Base-by-base conservation (phyloP, 2,329 filamentous ascomycete species). In the Trichoderma guizhouense region DNA sequence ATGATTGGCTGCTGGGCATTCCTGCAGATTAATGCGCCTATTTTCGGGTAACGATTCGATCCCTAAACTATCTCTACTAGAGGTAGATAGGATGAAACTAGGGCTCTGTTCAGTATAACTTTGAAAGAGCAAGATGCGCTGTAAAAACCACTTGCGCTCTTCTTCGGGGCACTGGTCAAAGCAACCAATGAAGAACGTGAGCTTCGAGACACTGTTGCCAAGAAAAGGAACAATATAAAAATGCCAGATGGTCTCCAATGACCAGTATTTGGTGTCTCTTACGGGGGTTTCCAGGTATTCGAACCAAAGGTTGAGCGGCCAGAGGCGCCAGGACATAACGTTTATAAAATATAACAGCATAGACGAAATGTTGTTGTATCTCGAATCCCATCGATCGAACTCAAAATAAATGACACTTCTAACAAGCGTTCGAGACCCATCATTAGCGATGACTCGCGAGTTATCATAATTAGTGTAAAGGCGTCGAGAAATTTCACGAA, bases 121-220 rank as follows among this genome's bases (percentile, higher is more conserved):
- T 7, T 43, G 36, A 43, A 43, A 43, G 15, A 8, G 7, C 9
- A 21, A 21, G 8, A 47, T 21, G 18, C 8, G 43, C 8, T 47
- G 7, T 5, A 47, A n/a, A n/a, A 47, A 21, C 43, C 43, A 47
- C 18, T 21, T 21, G 18, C 43, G 43, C 9, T 47, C 43, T 1
- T 47, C 4, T 47, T 47, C n/a, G 1, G 43, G 43, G 43, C 43
- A 47, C 8, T 47, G 43, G 3, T 47, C 43, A 21, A 47, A 47
- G 9, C 43, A 47, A n/a, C 43, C 18, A 18, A 47, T 47, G 43
- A 47, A 47, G 43, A 47, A n/a, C 2, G 43, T 47, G 18, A 47
- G 18, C 18, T 1, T n/a, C 4, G 8, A 47, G 4, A 2, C 4
- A 3, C 0, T 1, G 15, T 8, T 0, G 18, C 0, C 8, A 11